Evolutionary conservation across 2,329 filamentous ascomycete species (phyloP), one percentile per base, ranked within the genome.

Genomic region (Phialocephala sp.): DNA sequence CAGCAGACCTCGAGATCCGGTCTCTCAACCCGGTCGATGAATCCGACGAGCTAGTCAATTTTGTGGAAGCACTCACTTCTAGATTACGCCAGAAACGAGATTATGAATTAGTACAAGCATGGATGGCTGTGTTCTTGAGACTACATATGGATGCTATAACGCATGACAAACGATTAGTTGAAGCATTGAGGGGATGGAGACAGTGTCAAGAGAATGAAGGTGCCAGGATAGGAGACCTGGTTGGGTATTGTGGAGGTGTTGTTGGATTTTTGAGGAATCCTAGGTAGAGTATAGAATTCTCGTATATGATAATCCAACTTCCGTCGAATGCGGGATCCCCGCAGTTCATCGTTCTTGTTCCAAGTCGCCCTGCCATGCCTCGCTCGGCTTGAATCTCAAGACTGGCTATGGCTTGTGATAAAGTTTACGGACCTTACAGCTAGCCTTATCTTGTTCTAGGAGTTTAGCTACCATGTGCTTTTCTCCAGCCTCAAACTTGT

Each of bases 101-200:
- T 77, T 99, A 97, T 78, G 95, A 99, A 79, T 84, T 99, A 45
- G 91, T 93, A 18, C 94, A 98, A 78, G 93, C 93, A 0, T 99
- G 95, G 94, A 98, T 99, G 93, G 89, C 91, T 1, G 94, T 98
- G 0, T 97, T 98, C 74, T 77, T 99, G 66, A 87, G 89, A 57
- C 81, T 97, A 47, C 94, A 98, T 78, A 84, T 84, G 8, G 88
- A 90, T 67, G 79, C 84, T 18, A 80, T 91, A 15, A 77, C 80
- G 0, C 58, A 66, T 14, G 70, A 74, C 65, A 79, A 81, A 69
- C 73, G 77, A 36, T 77, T 94, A 15, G 82, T 88, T 55, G 80
- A 78, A 1, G 87, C 86, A 5, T 79, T 97, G 66, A 78, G 79
- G 60, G 83, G 85, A 71, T 97, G 93, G 92, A 89, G 89, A 77